Conservation (phyloP, 176 grass and related monocot species). For the Chloris gayana region DNA sequence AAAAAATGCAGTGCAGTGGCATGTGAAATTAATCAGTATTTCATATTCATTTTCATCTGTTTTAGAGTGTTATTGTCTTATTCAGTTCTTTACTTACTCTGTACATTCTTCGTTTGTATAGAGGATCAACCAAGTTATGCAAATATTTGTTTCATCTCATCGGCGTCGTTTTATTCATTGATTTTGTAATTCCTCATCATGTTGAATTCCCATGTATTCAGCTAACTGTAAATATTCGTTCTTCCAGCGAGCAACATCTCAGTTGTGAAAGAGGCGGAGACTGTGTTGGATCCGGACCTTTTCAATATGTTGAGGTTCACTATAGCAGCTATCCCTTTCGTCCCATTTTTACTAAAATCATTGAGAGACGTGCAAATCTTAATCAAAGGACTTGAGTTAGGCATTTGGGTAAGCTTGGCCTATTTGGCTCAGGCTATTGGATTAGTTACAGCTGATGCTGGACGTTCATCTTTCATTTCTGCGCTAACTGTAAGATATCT, state of each 20-base stretch:
- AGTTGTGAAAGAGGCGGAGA: slow-evolving; percentile 54
- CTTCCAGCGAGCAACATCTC: slow-evolving; percentile 60
- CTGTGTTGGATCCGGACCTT: slow-evolving; percentile 56
- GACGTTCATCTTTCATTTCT: slow-evolving; percentile 57
- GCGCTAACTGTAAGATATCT: slow-evolving; percentile 53
- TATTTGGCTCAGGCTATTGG: slow-evolving; percentile 59
- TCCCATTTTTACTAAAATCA: slow-evolving; percentile 45
- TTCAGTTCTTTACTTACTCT: neutral
- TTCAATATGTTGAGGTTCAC: slow-evolving; percentile 62
- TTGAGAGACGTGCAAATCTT: slow-evolving; percentile 43
- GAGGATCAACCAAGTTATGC: neutral
- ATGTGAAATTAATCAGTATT: neutral
- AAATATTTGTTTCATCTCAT: neutral
- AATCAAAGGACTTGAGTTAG: slow-evolving; percentile 49
- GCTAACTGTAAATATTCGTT: slow-evolving; percentile 17
- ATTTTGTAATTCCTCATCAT: neutral
- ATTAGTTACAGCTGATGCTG: slow-evolving; percentile 56
- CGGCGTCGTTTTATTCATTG: neutral
- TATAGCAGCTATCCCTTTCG: slow-evolving; percentile 54
- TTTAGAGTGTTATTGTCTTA: no score
- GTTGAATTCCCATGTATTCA: neutral
- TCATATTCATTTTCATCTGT: neutral
- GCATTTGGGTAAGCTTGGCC: slow-evolving; percentile 55
- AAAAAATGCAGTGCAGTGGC: neutral
- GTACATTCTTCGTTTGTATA: neutral